Evolutionary conservation across 768 basidiomycete genomes (phyloP).

Genomic region (Cystobasidium onofrii): DNA sequence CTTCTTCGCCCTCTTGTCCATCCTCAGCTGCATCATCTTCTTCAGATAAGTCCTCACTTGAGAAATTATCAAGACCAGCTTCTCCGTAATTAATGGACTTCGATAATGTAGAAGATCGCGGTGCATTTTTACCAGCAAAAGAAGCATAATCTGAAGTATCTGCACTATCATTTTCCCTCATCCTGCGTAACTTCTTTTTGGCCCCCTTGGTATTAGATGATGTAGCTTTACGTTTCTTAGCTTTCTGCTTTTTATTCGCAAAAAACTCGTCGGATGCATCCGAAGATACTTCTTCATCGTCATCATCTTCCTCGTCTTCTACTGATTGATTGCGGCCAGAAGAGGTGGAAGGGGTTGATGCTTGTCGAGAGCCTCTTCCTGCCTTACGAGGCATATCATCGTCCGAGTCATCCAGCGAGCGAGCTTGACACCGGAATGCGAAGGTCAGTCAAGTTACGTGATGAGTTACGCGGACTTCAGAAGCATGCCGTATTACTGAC

Average conservation of each 20-base stretch:
- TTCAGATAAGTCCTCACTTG: constrained; percentile 37
- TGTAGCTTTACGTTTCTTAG: constrained; percentile 14
- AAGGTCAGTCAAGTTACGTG: no score
- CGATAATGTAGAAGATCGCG: not conserved
- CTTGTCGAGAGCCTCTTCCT: not conserved
- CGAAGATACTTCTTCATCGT: constrained; percentile 36
- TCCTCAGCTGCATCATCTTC: constrained; percentile 39
- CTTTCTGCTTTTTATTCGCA: constrained; percentile 31
- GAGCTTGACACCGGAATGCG: no score
- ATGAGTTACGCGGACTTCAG: no score
- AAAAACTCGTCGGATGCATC: constrained; percentile 34
- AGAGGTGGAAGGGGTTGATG: constrained; percentile 17
- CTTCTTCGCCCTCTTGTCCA: constrained; percentile 1
- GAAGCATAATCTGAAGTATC: constrained; percentile 28
- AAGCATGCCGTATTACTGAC: not conserved
- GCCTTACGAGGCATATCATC: constrained; percentile 36
- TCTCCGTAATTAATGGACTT: constrained; percentile 22
- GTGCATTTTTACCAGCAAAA: constrained; percentile 22
- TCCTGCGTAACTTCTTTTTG: constrained; percentile 26
- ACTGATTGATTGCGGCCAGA: constrained; percentile 39
- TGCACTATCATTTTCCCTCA: not conserved
- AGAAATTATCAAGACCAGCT: constrained; percentile 29
- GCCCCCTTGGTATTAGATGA: not conserved
- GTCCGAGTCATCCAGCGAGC: constrained; percentile 6
- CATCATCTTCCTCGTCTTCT: constrained; percentile 37